These are phyloP conservation scores for Cinnamomum chago DNA, from an alignment of 164 flowering plant genomes.

Conservation along the genomic window DNA sequence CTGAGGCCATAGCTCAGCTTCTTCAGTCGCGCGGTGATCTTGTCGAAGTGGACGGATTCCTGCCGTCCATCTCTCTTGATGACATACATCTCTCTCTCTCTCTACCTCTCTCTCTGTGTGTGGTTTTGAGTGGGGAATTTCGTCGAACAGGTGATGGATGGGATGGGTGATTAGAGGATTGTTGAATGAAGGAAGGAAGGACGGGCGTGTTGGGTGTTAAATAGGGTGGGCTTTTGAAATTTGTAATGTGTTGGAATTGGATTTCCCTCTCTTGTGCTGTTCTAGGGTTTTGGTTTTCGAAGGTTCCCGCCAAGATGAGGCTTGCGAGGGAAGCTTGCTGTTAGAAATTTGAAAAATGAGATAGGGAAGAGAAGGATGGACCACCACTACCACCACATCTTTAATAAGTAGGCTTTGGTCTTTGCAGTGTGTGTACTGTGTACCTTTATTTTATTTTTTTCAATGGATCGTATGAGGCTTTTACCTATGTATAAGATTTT, in stretches of 20 bases:
- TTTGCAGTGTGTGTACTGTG: too few species aligned
- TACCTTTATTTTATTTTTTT: too few species aligned
- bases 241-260: neutral
- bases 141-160: conserved; percentile 31
- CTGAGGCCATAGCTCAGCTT: conserved; percentile 93
- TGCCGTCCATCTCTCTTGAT: conserved; percentile 94
- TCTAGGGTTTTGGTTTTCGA: neutral
- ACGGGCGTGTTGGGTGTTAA: neutral
- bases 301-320: neutral
- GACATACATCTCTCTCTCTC: conserved; percentile 72
- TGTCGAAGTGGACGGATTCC: conserved; percentile 94
- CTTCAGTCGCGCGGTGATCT: conserved; percentile 95
- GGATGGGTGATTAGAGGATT: neutral
- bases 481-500: too few species aligned
- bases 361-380: too few species aligned
- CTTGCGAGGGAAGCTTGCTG: too few species aligned
- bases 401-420: too few species aligned
- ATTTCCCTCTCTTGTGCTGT: neutral
- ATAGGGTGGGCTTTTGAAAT: neutral
- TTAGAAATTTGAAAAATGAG: too few species aligned
- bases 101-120: conserved; percentile 27
- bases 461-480: too few species aligned
- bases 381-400: too few species aligned
- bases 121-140: conserved; percentile 20
- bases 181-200: too few species aligned